Evolutionary conservation across 495 filamentous ascomycete genomes (phyloP).

Genomic region (Podospora fimiseda): DNA sequence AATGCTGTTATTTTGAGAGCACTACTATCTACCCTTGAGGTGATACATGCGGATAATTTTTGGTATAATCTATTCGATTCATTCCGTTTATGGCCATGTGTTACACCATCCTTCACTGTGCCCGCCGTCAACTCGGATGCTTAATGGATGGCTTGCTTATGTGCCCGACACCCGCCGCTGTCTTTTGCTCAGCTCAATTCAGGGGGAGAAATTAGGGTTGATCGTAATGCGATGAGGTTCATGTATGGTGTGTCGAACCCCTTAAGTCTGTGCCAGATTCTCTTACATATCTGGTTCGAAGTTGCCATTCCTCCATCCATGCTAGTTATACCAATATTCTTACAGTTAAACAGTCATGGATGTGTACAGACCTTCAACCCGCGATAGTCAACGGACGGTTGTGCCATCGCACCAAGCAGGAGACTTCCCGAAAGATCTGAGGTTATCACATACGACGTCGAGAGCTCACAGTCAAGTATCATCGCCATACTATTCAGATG

Average conservation of each 20-base stretch:
- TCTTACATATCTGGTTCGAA: not conserved
- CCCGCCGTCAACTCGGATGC: not conserved
- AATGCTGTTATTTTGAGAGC: not conserved
- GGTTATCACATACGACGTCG: not conserved
- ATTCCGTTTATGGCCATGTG: not conserved
- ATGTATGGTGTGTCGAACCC: not conserved
- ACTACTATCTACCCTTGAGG: no score
- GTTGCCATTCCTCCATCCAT: not conserved
- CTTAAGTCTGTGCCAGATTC: not conserved
- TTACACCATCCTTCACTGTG: not conserved
- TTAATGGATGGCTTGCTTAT: not conserved
- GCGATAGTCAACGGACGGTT: slow-evolving; percentile 1
- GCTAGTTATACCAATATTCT: not conserved
- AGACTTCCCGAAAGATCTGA: not conserved
- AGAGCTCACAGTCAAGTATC: not conserved
- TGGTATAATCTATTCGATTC: not conserved
- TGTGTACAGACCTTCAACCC: not conserved
- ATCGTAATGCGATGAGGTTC: not conserved
- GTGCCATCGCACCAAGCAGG: not conserved
- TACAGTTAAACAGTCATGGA: not conserved
- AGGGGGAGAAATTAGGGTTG: not conserved
- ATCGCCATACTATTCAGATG: not conserved
- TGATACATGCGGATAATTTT: not conserved
- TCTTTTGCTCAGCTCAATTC: not conserved
- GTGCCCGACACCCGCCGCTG: not conserved